Base-by-base conservation (phyloP, 805 yeast species). In the Wickerhamomyces queroliae region DNA sequence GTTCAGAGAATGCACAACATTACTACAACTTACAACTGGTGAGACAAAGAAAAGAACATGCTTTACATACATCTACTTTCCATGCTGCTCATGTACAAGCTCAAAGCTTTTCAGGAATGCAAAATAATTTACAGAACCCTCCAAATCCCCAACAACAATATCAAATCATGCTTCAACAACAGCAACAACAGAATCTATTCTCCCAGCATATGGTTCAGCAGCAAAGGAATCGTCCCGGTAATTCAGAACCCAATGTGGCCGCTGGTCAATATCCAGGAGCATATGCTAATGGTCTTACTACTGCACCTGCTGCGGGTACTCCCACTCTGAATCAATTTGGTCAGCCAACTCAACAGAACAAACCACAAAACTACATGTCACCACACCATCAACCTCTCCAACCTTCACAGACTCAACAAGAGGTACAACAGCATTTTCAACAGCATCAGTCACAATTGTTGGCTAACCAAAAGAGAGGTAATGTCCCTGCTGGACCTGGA, bases 21-120 rank as follows among this genome's bases (percentile, higher is more conserved):
- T 86, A 84, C 61, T 79, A 78, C 52, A 85, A 82, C 47, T 68
- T 77, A 46, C 79, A 81, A 47, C 55, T 70, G 35, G 56, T 77
- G 55, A 72, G 76, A 44, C 83, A 79, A 53, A 69, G 76, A 40
- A 83, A 78, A 54, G 80, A 75, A 41, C 78, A 73, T 39, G 71
- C 71, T 7, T 52, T 69, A 43, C 69, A 68, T 46, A 70, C 69
- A 41, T 56, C 69, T 24, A 66, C 69, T 2, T 57, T 63, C 36
- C 64, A 66, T 25, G 68, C 72, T 46, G 73, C 76, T 0, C 60
- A 69, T 38, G 60, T 67, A 19, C 76, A 70, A 40, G 71, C 68
- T 27, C 62, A 60, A 38, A 36, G 37, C 38, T 27, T 28, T n/a
- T 28, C 34, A 13, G 30, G 28, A 10, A 19, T 17, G 18, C 36